Evolutionary conservation across 2,329 filamentous ascomycete species (phyloP).

Genomic region (Neospermospora avenae): DNA sequence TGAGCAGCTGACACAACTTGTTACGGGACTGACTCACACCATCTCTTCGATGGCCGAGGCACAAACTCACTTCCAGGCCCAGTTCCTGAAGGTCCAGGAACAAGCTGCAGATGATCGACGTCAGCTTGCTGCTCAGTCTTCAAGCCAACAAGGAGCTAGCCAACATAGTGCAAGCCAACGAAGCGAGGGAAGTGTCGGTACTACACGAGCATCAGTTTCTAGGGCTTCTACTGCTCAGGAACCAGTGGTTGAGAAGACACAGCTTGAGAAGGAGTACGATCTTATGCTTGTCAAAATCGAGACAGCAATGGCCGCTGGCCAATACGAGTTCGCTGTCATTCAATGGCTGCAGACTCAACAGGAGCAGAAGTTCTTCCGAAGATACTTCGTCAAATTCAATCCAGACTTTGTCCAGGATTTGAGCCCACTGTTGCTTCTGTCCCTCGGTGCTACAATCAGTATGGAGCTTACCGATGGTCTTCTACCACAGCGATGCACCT

Average conservation of each 20-base stretch:
- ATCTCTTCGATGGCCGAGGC: conserved; percentile 66
- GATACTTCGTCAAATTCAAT: conserved; percentile 49
- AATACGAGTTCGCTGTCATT: conserved; percentile 60
- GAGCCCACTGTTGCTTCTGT: conserved; percentile 59
- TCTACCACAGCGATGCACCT: conserved; percentile 54
- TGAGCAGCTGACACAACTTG: conserved; percentile 65
- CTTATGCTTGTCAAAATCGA: conserved; percentile 58
- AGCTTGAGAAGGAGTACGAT: conserved; percentile 53
- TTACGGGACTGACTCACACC: conserved; percentile 64
- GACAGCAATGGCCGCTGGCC: conserved; percentile 56
- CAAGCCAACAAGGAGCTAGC: conserved; percentile 6
- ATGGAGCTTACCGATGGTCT: conserved; percentile 52
- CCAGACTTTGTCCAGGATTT: conserved; percentile 53
- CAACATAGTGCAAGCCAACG: conserved; percentile 5
- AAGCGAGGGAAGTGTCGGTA: conserved; percentile 3
- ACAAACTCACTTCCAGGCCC: conserved; percentile 66
- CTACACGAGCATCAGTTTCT: conserved; percentile 16
- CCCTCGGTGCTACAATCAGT: conserved; percentile 61
- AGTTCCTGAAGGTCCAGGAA: conserved; percentile 56
- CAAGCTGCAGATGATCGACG: conserved; percentile 44
- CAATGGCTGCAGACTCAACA: conserved; percentile 64
- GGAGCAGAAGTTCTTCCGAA: conserved; percentile 60
- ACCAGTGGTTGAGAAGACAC: conserved; percentile 40
- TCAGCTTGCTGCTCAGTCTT: conserved; percentile 5
- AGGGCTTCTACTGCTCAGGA: conserved; percentile 19